Evolutionary conservation across 495 filamentous ascomycete genomes (phyloP).

Genomic region (Pyronema omphalodes): DNA sequence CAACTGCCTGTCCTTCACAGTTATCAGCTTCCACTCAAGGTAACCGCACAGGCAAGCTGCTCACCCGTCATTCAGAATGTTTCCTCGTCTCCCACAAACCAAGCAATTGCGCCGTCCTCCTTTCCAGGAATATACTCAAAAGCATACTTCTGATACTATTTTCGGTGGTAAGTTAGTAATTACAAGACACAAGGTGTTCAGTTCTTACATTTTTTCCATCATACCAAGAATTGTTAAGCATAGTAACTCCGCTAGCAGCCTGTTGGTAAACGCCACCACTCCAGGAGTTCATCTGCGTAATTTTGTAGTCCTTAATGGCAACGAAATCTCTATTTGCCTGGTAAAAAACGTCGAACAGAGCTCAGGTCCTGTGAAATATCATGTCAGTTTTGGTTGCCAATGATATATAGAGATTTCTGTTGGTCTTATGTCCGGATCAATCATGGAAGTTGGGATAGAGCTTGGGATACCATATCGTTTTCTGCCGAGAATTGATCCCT

Average conservation of each 20-base stretch:
- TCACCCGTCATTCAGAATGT: slow-evolving; percentile 49
- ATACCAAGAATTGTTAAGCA: slow-evolving; percentile 62
- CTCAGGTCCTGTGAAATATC: slow-evolving; percentile 8
- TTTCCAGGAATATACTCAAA: slow-evolving; percentile 54
- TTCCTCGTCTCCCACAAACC: slow-evolving; percentile 48
- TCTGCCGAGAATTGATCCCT: no score
- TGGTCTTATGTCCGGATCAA: slow-evolving; percentile 43
- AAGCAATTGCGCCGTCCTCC: slow-evolving; percentile 39
- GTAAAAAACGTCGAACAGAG: slow-evolving; percentile 29
- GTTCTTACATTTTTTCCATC: slow-evolving; percentile 34
- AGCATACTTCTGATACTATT: slow-evolving; percentile 46
- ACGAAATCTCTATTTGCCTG: slow-evolving; percentile 47
- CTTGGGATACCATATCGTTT: no score
- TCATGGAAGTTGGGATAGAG: no score
- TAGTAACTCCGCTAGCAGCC: slow-evolving; percentile 45
- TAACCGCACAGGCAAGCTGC: slow-evolving; percentile 37
- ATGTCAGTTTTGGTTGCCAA: background rate
- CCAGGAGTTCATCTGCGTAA: slow-evolving; percentile 48
- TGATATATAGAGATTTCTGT: background rate
- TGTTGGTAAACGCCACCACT: slow-evolving; percentile 56
- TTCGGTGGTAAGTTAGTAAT: background rate
- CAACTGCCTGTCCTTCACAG: slow-evolving; percentile 42
- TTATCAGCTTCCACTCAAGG: slow-evolving; percentile 48
- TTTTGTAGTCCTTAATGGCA: slow-evolving; percentile 38
- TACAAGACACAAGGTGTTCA: background rate